These are phyloP conservation scores for Rosa rugosa DNA, from an alignment of 306 rosid species.

Conservation along the genomic window DNA sequence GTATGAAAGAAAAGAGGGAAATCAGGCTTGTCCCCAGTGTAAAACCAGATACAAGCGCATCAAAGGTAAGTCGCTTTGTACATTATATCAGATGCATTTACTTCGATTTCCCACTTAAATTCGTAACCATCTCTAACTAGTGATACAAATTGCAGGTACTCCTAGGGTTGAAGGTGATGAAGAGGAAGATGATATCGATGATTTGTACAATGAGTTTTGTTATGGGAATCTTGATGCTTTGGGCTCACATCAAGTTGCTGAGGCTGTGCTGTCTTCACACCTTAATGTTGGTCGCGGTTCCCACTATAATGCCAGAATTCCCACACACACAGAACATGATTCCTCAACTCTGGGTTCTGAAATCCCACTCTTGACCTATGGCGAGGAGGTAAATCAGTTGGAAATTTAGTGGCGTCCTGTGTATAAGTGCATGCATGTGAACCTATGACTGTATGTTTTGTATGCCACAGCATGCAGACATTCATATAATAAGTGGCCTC, in stretches of 20 bases:
- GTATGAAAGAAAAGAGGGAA: constrained; percentile 84
- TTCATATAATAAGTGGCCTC: background rate
- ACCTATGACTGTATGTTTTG: background rate
- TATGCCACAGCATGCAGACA: constrained; percentile 9
- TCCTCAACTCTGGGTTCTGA: constrained; percentile 68
- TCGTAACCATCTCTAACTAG: constrained; percentile 7
- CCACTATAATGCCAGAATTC: constrained; percentile 43
- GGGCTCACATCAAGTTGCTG: constrained; percentile 42
- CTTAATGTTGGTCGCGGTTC: constrained; percentile 51
- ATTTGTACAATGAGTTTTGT: constrained; percentile 86
- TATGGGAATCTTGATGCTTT: constrained; percentile 51
- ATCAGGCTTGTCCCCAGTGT: constrained; percentile 91
- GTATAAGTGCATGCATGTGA: background rate
- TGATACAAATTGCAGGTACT: constrained; percentile 57
- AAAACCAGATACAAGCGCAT: constrained; percentile 86
- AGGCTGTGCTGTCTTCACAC: constrained; percentile 46
- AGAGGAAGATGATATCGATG: constrained; percentile 91
- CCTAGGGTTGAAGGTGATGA: constrained; percentile 96
- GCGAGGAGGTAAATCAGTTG: constrained; percentile 72
- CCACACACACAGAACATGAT: constrained; percentile 49
- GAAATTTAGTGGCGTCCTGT: background rate
- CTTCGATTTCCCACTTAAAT: constrained; percentile 2
- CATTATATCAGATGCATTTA: constrained; percentile 17
- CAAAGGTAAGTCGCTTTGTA: constrained; percentile 56
- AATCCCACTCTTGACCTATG: constrained; percentile 85